A percentile compares a stretch with the other conserved stretches of the same genome.
Conservation (phyloP, 2,329 filamentous ascomycete species). For the Clonostachys rosea region DNA sequence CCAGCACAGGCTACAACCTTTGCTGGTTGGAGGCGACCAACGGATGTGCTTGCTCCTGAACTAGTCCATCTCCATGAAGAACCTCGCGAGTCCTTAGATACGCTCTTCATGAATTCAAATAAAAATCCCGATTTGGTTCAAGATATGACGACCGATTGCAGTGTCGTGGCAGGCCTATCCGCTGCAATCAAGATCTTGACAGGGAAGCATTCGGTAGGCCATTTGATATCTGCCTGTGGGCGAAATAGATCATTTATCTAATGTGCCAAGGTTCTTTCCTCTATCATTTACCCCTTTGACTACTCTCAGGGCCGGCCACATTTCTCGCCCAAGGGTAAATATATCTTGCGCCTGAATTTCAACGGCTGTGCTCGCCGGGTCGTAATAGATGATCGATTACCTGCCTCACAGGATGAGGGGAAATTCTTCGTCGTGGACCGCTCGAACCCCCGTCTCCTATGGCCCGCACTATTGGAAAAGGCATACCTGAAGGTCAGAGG, state of each 20-base stretch:
- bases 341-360: conserved; percentile 89
- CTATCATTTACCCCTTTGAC: conserved; percentile 74
- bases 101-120: conserved; percentile 49
- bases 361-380: conserved; percentile 90
- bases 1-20: conserved; percentile 71
- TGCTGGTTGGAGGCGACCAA: conserved; percentile 68
- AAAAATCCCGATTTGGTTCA: conserved; percentile 79
- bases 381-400: conserved; percentile 82
- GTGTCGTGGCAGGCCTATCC: conserved; percentile 92
- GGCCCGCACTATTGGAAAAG: conserved; percentile 92
- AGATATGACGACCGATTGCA: conserved; percentile 94
- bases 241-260: neutral
- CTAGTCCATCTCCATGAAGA: neutral
- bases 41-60: conserved; percentile 17
- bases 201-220: conserved; percentile 61
- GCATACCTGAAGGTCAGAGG: conserved; percentile 93
- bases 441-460: conserved; percentile 74
- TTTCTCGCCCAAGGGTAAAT: conserved; percentile 78
- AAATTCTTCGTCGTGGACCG: conserved; percentile 85
- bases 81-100: conserved; percentile 14
- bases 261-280: conserved; percentile 56
- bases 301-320: conserved; percentile 48
- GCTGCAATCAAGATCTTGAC: conserved; percentile 68
- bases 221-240: neutral
- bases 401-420: conserved; percentile 68